Evolutionary conservation across 2,329 filamentous ascomycete species (phyloP).

Genomic region (Geosmithia putterillii): DNA sequence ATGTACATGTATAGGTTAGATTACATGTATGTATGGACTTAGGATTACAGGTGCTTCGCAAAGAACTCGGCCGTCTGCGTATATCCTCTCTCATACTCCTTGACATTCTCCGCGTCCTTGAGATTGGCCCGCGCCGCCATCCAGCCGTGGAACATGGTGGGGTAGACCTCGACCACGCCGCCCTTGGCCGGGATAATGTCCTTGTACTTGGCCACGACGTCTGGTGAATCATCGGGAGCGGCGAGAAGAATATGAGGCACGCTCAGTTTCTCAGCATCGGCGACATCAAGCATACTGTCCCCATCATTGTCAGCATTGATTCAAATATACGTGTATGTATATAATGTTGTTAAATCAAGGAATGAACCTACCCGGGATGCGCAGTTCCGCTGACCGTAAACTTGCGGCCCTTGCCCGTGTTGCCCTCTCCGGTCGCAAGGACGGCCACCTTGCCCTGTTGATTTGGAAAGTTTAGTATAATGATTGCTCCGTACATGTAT

Average conservation of each 20-base stretch:
- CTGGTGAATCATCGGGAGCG: slow-evolving; percentile 32
- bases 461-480: background rate
- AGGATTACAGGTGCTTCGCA: slow-evolving; percentile 24
- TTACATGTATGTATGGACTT: too few relatives aligned
- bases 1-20: too few relatives aligned
- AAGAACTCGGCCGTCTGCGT: slow-evolving; percentile 29
- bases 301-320: too few relatives aligned
- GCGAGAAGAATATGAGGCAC: slow-evolving; percentile 37
- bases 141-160: slow-evolving; percentile 43
- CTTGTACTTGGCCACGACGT: slow-evolving; percentile 29
- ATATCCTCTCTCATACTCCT: slow-evolving; percentile 37
- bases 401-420: slow-evolving; percentile 16
- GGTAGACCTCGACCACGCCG: slow-evolving; percentile 34
- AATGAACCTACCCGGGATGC: slow-evolving; percentile 14
- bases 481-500: background rate
- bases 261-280: slow-evolving; percentile 28
- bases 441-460: slow-evolving; percentile 23
- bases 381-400: slow-evolving; percentile 22
- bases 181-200: slow-evolving; percentile 23
- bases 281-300: slow-evolving; percentile 17
- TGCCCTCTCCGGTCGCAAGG: slow-evolving; percentile 21
- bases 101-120: slow-evolving; percentile 26
- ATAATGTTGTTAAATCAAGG: background rate
- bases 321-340: background rate
- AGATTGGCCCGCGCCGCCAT: slow-evolving; percentile 41